Evolutionary conservation across 257 asterid species (phyloP), one percentile per base, ranked within the genome.

Genomic region (Penstemon barbatus): DNA sequence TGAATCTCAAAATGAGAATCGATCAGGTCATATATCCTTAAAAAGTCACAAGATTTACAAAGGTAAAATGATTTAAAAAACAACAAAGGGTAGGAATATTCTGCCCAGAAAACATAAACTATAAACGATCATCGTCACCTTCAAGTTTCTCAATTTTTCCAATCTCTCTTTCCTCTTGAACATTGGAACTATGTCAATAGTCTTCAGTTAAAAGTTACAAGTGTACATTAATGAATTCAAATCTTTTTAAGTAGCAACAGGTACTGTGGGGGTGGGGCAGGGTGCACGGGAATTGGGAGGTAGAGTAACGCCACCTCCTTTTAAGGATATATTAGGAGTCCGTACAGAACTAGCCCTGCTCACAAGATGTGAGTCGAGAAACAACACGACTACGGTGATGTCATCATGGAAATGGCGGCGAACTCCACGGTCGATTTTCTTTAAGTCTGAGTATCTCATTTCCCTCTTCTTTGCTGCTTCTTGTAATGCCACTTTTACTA

Each of bases 391-490:
- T 3, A 86, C 92, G 0, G 92, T 86, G 72, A 86, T 83, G 79
- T 86, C 92, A 13, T 86, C 92, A n/a, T 86, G 92, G 79, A 86
- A 86, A 70, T 86, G 89, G 4, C 92, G 82, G 5, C 89, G 82
- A 54, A 86, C 89, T 11, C 89, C 92, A 1, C 89, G 82, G 43
- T 83, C 92, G 3, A 86, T 86, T 71, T 83, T 86, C 82, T 83
- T 86, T 83, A 86, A 51, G 81, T 83, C 92, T 0, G 89, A 83
- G 70, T 86, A 83, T 41, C 92, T 72, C 92, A 86, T 86, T 69
- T 86, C 92, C 55, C 92, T 75, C 84, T 86, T 86, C 84, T 83
- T 86, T 7, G 92, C 92, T 0, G 92, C 92, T 71, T 86, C 89
- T 48, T 83, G 89, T 15, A 86, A 52, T 10, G 92, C 92, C 10